Percentiles rank a stretch among this genome's conserved stretches.
These are phyloP conservation scores for Symbiodinium pilosum DNA, from an alignment of 73 alveolate species.

Conservation along the genomic window DNA sequence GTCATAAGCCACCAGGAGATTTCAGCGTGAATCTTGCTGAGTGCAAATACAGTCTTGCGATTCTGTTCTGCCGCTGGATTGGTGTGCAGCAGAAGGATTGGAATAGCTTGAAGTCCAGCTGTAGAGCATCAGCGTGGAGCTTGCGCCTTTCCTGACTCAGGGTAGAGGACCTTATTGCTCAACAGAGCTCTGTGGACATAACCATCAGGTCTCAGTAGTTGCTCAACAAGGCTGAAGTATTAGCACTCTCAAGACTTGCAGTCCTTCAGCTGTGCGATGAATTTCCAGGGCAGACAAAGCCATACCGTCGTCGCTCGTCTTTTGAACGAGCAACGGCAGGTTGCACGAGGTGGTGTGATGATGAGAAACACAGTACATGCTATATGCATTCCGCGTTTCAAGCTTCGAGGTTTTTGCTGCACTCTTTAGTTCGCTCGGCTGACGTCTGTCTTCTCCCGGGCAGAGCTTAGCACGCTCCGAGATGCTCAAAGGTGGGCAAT, in stretches of 20 bases:
- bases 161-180: too few species aligned
- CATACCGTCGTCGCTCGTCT: neutral
- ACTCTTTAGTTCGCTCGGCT: too few species aligned
- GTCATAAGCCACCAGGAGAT: too few species aligned
- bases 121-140: neutral
- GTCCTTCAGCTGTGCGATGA: neutral
- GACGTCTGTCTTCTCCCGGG: neutral
- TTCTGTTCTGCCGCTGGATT: too few species aligned
- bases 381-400: neutral
- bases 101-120: neutral
- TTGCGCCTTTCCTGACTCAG: neutral
- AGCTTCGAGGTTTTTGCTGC: neutral
- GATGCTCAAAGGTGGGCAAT: neutral
- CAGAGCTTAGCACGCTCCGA: constrained; percentile 18
- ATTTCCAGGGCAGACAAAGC: neutral
- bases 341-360: too few species aligned
- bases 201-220: neutral
- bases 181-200: too few species aligned
- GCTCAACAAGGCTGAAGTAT: too few species aligned
- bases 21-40: too few species aligned
- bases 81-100: too few species aligned
- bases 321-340: neutral
- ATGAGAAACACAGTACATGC: too few species aligned
- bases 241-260: neutral
- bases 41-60: too few species aligned